Evolutionary conservation across 2,329 filamentous ascomycete species (phyloP), one percentile per base, ranked within the genome.

Genomic region (Aspergillus sojae): DNA sequence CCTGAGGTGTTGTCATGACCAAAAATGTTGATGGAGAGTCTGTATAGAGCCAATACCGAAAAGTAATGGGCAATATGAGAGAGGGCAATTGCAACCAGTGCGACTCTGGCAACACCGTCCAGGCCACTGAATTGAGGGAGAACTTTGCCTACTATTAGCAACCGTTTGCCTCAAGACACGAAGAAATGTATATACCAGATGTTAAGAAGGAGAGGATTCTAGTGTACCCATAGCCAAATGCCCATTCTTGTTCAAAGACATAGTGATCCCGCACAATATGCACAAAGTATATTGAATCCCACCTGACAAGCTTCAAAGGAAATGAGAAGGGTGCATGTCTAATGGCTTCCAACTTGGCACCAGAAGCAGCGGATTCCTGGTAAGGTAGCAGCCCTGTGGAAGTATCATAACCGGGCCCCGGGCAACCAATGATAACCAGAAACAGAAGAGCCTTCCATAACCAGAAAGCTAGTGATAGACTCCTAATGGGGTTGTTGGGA

Each of bases 1-100:
- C 74, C 72, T n/a, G 68, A 65, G 23, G 67, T 48, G n/a, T 69
- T 75, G n/a, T 73, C 65, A 41, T 69, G 59, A n/a, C 74, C 72
- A 60, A 86, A 86, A 11, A 94, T 70, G 9, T 84, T 76, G 60
- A 82, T 74, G 2, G 89, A 87, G 26, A 96, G 85, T 62, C 82
- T 80, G 76, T 92, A 91, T 16, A 98, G 82, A 12, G 88, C 82
- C 48, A 96, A 68, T 14, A 91, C 89, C 3, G 94, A 93, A 45
- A 91, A 71, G 16, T 94, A 83, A 78, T 99, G 95, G 5, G 89
- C 86, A n/a, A 84, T 57, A 74, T 94, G 90, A 34, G 93, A 89
- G 39, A 96, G 74, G 30, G 81, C 71, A 52, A 95, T 84, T 41
- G 87, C 92, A 28, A 89, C 79, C 19, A 89, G 58, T 12, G 75